Base-by-base conservation (phyloP, 73 alveolate species). In the Blepharisma stoltei region DNA sequence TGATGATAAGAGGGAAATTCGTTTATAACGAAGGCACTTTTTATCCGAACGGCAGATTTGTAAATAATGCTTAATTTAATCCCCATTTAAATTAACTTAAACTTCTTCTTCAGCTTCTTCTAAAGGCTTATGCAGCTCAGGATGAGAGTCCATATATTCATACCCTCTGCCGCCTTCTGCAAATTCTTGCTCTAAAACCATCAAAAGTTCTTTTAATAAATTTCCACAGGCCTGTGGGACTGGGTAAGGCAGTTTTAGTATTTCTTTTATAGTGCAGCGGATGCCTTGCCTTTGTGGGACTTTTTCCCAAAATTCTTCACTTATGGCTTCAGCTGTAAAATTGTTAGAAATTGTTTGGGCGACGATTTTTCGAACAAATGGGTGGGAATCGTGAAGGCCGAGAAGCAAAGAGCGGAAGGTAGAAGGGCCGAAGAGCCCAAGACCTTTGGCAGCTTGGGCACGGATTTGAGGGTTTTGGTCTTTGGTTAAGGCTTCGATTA, bases 401-500 rank as follows among this genome's bases (percentile, higher is more conserved):
- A 94, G 77, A 68, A 94, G 76, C 55, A 94, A 83, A 54, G 97
- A 83, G 71, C 98, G 88, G 76, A 94, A 85, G 65, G 95, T 89
- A 38, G 87, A 90, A 45, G 91, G 90, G 8, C 98, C 98, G 48
- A 88, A 84, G 67, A 82, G 86, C 55, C 96, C 98, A 47, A 94
- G 55, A 0, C 98, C 98, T 25, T 81, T 54, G 6, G 95, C 95
- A 76, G 97, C 90, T 78, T 94, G 93, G 23, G 89, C 84, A 60
- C 98, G 86, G 18, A 93, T 89, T 55, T 78, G 67, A 70, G 93
- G 95, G 71, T 86, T 89, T 18, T 81, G 82, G 78, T 94, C 97
- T 78, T 94, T 94, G 9, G 96, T 91, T 66, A 94, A 79, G 55
- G 97, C 98, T 78, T 94, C 98, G 18, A 94, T 94, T 41, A 94